Conservation (phyloP, 257 asterid species). For the Solanum sejunctum region DNA sequence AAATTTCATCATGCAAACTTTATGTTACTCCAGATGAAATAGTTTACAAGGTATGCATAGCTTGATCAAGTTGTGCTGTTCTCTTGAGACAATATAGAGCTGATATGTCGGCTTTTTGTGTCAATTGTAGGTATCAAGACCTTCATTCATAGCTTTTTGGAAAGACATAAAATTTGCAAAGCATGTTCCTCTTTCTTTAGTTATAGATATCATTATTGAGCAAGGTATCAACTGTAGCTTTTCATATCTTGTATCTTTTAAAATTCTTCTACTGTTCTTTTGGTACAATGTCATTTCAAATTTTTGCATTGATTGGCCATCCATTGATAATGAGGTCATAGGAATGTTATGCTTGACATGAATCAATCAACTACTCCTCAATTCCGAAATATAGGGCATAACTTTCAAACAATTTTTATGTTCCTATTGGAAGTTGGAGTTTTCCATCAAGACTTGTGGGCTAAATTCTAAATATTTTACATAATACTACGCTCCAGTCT, state of each 20-base stretch:
- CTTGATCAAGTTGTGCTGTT: not conserved
- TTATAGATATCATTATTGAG: constrained; percentile 49
- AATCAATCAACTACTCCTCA: not conserved
- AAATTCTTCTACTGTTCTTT: not conserved
- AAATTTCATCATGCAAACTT: constrained; percentile 49
- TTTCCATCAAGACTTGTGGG: not conserved
- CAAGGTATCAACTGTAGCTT: constrained; percentile 38
- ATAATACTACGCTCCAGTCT: not conserved
- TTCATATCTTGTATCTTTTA: not conserved
- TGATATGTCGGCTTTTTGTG: not conserved
- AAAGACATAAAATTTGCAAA: constrained; percentile 39
- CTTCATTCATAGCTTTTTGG: constrained; percentile 57
- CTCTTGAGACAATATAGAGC: not conserved
- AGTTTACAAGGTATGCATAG: constrained; percentile 39
- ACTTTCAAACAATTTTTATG: not conserved
- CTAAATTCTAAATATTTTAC: not conserved
- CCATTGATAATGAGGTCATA: not conserved
- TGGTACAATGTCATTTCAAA: not conserved
- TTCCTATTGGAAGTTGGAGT: not conserved
- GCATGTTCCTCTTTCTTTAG: constrained; percentile 49
- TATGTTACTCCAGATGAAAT: constrained; percentile 41
- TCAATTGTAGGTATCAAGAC: constrained; percentile 45
- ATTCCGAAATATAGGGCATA: not conserved
- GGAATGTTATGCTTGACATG: not conserved
- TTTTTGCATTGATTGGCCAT: not conserved